phyloP scores from a whole-genome alignment of 495 filamentous ascomycete genomes.

The Penicillium verhagenii region DNA sequence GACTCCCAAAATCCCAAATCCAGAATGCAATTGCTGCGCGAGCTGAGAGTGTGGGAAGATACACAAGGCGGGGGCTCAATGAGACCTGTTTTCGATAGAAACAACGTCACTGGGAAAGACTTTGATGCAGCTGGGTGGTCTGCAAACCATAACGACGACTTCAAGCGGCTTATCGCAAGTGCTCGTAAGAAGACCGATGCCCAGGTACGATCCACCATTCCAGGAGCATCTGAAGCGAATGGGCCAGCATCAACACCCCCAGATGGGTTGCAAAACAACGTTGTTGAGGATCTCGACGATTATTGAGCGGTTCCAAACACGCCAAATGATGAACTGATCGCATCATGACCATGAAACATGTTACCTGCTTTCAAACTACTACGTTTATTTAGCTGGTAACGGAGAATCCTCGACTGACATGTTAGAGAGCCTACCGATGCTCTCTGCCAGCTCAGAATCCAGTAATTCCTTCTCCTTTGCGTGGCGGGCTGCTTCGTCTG shows the following conservation, averaged over 20 bases:
- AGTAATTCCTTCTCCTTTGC: constrained; percentile 22
- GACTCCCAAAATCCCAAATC: constrained; percentile 71
- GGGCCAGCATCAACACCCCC: not conserved
- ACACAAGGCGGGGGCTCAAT: constrained; percentile 55
- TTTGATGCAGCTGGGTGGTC: constrained; percentile 82
- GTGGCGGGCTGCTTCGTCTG: constrained; percentile 32
- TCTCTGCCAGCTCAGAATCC: constrained; percentile 38
- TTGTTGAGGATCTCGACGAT: not conserved
- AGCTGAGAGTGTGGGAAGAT: constrained; percentile 81
- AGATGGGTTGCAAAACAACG: not conserved
- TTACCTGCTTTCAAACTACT: not conserved
- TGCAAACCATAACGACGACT: constrained; percentile 66
- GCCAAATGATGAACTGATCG: not conserved
- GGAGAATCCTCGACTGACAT: constrained; percentile 45
- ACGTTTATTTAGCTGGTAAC: constrained; percentile 24
- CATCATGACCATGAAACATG: not conserved
- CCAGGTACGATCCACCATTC: constrained; percentile 30
- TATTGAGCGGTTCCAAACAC: not conserved
- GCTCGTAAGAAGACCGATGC: constrained; percentile 53
- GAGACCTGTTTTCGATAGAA: constrained; percentile 19
- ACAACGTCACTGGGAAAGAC: constrained; percentile 68
- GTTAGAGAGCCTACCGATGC: constrained; percentile 38
- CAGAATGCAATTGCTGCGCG: constrained; percentile 68
- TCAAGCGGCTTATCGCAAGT: constrained; percentile 70
- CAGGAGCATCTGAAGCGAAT: constrained; percentile 15